Conservation (phyloP, 352 stramenopile species). For the Phytopythium aichiense region DNA sequence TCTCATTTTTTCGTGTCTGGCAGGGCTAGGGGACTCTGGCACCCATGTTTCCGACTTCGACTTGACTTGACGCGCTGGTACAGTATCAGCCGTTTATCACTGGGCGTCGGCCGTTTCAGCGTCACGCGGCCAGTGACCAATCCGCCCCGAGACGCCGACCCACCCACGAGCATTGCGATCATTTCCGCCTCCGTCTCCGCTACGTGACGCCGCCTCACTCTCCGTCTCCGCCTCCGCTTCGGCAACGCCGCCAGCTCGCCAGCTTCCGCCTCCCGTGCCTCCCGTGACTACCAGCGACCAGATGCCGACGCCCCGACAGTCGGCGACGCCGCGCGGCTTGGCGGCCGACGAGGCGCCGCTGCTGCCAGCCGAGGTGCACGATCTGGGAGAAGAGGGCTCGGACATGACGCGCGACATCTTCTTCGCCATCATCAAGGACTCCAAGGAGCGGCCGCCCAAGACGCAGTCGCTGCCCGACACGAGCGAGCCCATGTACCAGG, state of each 20-base stretch:
- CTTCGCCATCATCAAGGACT: conserved; percentile 55
- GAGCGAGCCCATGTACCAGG: conserved; percentile 52
- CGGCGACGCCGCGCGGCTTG: neutral
- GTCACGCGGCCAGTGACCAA: neutral
- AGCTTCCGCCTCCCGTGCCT: too few relatives aligned
- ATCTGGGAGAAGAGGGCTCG: conserved; percentile 51
- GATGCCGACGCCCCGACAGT: neutral
- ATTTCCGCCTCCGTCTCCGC: too few relatives aligned
- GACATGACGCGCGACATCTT: conserved; percentile 71
- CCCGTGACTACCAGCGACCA: too few relatives aligned
- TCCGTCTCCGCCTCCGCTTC: too few relatives aligned
- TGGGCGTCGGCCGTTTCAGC: too few relatives aligned
- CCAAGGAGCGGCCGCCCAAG: conserved; percentile 31
- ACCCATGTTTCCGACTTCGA: neutral
- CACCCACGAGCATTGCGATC: neutral
- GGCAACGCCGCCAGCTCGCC: too few relatives aligned
- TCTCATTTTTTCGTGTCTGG: neutral
- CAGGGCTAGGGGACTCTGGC: neutral
- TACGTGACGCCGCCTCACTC: too few relatives aligned
- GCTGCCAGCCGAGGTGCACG: conserved; percentile 36
- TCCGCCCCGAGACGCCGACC: neutral
- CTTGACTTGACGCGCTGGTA: neutral
- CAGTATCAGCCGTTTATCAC: neutral
- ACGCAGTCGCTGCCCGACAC: conserved; percentile 47
- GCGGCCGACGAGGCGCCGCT: conserved; percentile 12